Percentiles rank a stretch among this genome's conserved stretches.
Evolutionary conservation across 345 rosid species (phyloP).

Genomic region (Psidium friedrichsthalianum): DNA sequence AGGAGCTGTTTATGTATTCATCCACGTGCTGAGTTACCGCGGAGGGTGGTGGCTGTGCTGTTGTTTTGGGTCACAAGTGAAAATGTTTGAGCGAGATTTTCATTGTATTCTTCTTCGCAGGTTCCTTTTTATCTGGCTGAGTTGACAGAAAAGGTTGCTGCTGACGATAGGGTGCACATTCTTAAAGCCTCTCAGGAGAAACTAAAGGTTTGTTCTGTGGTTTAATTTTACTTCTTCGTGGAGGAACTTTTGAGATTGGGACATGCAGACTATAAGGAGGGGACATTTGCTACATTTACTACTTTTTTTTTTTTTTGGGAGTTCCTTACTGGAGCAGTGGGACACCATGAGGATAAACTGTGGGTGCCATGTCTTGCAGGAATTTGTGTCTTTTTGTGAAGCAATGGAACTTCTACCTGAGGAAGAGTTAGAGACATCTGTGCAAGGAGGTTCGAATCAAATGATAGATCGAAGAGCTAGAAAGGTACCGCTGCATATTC

Average conservation of each 20-base stretch:
- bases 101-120: constrained; percentile 13
- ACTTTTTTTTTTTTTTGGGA: neutral
- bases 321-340: neutral
- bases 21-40: rapidly evolving
- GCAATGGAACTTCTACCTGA: constrained; percentile 70
- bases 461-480: constrained; percentile 67
- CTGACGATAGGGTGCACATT: constrained; percentile 54
- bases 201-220: constrained; percentile 40
- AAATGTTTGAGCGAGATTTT: neutral
- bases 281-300: neutral
- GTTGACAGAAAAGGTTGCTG: constrained; percentile 52
- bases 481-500: constrained; percentile 34
- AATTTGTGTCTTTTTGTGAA: constrained; percentile 79
- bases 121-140: constrained; percentile 79
- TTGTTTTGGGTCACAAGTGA: neutral
- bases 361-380: constrained; percentile 30
- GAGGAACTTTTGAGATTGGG: neutral
- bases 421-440: constrained; percentile 51
- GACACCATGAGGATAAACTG: neutral
- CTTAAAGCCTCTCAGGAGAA: constrained; percentile 50
- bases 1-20: neutral
- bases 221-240: neutral
- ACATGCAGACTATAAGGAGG: neutral
- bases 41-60: neutral
- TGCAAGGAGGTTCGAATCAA: constrained; percentile 36